These are phyloP conservation scores for Diophrys appendiculata DNA, from an alignment of 73 alveolate genomes.

Conservation along the genomic window DNA sequence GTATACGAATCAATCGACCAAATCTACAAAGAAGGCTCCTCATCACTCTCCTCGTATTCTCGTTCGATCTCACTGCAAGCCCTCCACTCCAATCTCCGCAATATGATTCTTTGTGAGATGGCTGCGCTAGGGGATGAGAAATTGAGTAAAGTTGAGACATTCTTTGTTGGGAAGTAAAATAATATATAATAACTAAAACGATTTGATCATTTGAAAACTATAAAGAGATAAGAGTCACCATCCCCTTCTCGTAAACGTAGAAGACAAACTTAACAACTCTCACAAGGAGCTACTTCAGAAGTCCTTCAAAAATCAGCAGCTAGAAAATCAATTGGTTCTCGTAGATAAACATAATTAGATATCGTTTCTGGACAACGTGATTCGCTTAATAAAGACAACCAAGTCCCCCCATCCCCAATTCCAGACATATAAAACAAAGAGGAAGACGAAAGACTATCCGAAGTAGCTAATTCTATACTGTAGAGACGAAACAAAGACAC, in stretches of 20 bases:
- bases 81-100: neutral
- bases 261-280: too few species aligned
- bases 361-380: too few species aligned
- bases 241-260: too few species aligned
- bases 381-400: too few species aligned
- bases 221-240: neutral
- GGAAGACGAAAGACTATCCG: too few species aligned
- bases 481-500: too few species aligned
- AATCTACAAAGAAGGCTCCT: neutral
- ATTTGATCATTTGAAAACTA: neutral
- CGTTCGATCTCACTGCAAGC: neutral
- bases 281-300: neutral
- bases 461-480: too few species aligned
- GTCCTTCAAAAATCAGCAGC: neutral
- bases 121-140: neutral
- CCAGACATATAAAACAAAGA: too few species aligned
- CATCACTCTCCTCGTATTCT: neutral
- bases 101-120: neutral
- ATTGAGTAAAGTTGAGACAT: neutral
- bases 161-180: neutral
- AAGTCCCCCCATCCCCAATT: too few species aligned
- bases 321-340: neutral
- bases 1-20: neutral
- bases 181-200: neutral
- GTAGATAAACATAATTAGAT: neutral